Evolutionary conservation across 2,329 filamentous ascomycete genomes (phyloP).

Genomic region (Epichloe brachyelytri): DNA sequence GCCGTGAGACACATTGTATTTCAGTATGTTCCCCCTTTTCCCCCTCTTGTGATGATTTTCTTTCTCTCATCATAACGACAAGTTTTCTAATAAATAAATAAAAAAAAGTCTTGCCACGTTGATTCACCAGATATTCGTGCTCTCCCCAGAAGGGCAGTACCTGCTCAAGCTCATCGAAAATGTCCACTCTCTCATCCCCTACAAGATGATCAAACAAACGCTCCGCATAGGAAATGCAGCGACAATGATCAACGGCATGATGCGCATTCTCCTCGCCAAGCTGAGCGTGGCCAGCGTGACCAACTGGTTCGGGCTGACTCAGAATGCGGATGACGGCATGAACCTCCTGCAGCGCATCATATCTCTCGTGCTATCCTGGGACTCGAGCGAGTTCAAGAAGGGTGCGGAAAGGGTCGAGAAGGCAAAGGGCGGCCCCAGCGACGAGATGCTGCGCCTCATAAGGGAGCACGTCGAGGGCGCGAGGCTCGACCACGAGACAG

Average conservation of each 20-base stretch:
- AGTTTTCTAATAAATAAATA: too few species aligned
- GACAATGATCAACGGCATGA: conserved; percentile 67
- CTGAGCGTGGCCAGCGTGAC: conserved; percentile 60
- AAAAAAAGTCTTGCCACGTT: conserved; percentile 52
- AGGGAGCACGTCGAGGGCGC: conserved; percentile 41
- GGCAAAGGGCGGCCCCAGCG: conserved; percentile 40
- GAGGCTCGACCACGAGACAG: conserved; percentile 43
- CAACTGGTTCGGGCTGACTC: conserved; percentile 66
- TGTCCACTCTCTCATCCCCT: conserved; percentile 58
- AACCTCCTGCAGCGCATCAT: conserved; percentile 70
- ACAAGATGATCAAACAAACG: conserved; percentile 58
- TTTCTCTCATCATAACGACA: too few species aligned
- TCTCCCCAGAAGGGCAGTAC: conserved; percentile 64
- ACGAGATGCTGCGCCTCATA: conserved; percentile 49
- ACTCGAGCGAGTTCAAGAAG: conserved; percentile 57
- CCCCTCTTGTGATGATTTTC: not conserved
- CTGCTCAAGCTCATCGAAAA: conserved; percentile 58
- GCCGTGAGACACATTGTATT: conserved; percentile 54
- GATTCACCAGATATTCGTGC: conserved; percentile 58
- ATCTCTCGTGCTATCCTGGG: conserved; percentile 59
- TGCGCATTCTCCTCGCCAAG: conserved; percentile 63
- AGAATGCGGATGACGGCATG: conserved; percentile 63
- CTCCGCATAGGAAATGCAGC: conserved; percentile 66
- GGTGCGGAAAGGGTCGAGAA: conserved; percentile 52
- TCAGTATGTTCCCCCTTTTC: conserved; percentile 38